Evolutionary conservation across 23 red algal species (phyloP), one percentile per base, ranked within the genome.

Genomic region (Gracilariopsis chorda): DNA sequence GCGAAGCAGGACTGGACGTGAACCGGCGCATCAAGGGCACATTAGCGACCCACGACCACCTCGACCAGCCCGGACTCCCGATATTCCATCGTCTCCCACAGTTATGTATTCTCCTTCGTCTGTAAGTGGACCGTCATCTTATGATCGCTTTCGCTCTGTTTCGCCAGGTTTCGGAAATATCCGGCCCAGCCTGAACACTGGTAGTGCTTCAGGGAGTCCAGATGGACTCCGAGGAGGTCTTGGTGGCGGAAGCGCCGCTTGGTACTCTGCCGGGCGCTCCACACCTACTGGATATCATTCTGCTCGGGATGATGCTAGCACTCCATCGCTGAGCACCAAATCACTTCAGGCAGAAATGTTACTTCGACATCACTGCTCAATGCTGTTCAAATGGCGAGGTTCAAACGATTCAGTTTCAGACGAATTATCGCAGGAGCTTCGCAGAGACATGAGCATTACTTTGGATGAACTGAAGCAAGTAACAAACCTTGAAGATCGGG

Each of bases 31-130:
- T 27, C 43, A 48, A 11, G 42, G 72, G 17, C 19, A 29, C 29
- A 19, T 78, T 30, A 53, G 42, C 25, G 82, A 87, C 58, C 60
- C 61, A 16, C 48, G 82, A 33, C 20, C 37, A 3, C 57, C 46
- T 1, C 82, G 82, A 58, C 17, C 60, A 14, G 24, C 56, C 3
- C 60, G 59, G 32, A 72, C 59, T 41, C 52, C 78, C 1, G 82
- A 87, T 29, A 51, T 52, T 40, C 82, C 82, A 27, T 64, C 52
- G 20, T 87, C 82, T 25, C 82, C 82, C 2, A 47, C 82, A 39
- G 40, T 87, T 41, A 62, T 87, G 7, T 87, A 87, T 45, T 87
- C 82, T 67, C 82, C 82, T 16, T 80, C 76, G 0, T 23, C 76
- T 23, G 17, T 80, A 34, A 80, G 76, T 80, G 67, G 67, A 28